A percentile compares a stretch with the other conserved stretches of the same genome.
phyloP scores from a whole-genome alignment of 257 asterid genomes.

The Scutellaria barbata region DNA sequence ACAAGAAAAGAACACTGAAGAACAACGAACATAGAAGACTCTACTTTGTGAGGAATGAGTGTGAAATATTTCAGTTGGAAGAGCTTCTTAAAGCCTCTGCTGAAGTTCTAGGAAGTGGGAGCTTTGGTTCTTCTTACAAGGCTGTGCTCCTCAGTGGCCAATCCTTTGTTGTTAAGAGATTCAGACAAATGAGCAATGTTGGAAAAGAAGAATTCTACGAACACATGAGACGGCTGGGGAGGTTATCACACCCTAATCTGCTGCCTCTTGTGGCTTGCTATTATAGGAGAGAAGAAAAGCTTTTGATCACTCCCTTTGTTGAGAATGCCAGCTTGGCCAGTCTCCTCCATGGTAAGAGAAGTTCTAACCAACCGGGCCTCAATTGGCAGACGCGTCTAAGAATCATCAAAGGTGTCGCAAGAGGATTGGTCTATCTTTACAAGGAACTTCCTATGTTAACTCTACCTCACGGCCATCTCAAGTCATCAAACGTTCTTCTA shows the following conservation, averaged over 20 bases:
- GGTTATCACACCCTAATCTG: conserved; percentile 56
- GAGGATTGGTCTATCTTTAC: conserved; percentile 56
- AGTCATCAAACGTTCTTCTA: conserved; percentile 71
- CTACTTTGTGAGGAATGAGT: conserved; percentile 50
- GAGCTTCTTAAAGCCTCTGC: conserved; percentile 72
- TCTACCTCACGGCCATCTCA: conserved; percentile 77
- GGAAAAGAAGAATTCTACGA: conserved; percentile 59
- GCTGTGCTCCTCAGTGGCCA: conserved; percentile 51
- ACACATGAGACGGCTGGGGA: conserved; percentile 62
- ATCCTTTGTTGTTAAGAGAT: conserved; percentile 60
- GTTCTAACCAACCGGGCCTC: conserved; percentile 37
- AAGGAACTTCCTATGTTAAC: conserved; percentile 44
- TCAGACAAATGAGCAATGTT: conserved; percentile 52
- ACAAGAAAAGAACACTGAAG: not conserved
- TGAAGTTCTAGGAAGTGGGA: conserved; percentile 70
- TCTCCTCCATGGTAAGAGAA: conserved; percentile 66
- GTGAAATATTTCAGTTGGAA: conserved; percentile 58
- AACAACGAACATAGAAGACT: conserved; percentile 46
- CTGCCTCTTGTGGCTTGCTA: conserved; percentile 71
- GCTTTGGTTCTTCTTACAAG: conserved; percentile 74
- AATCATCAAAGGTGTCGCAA: conserved; percentile 70
- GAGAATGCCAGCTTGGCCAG: conserved; percentile 71
- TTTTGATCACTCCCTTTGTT: conserved; percentile 55
- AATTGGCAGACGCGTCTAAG: conserved; percentile 62
- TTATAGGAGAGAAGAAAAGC: conserved; percentile 66